A percentile compares a stretch with the other conserved stretches of the same genome.
Evolutionary conservation across 768 basidiomycete genomes (phyloP).

Genomic region (Hygrocybe punicea): DNA sequence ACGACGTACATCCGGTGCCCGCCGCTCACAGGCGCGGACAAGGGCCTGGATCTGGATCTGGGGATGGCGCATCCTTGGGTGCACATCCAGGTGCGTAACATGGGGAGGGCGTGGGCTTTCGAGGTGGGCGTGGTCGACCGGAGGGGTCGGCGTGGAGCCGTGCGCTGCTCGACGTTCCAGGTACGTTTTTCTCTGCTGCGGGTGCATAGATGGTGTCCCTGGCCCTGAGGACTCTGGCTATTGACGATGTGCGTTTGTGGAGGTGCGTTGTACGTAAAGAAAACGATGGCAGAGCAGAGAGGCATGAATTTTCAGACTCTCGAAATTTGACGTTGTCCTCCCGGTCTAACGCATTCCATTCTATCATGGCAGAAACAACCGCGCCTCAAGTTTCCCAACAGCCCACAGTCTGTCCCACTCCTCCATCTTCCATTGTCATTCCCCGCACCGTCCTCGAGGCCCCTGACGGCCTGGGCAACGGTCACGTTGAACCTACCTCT

Average conservation of each 20-base stretch:
- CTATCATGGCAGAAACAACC: constrained; percentile 50
- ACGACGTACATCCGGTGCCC: constrained; percentile 70
- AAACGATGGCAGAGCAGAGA: too few relatives aligned
- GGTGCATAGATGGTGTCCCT: constrained; percentile 1
- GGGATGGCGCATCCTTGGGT: constrained; percentile 71
- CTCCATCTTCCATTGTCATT: constrained; percentile 72
- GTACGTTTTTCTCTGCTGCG: constrained; percentile 36
- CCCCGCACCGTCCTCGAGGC: constrained; percentile 50
- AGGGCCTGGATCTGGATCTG: constrained; percentile 32
- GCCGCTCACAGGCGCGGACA: constrained; percentile 26
- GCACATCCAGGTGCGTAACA: constrained; percentile 67
- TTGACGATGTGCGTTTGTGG: constrained; percentile 1
- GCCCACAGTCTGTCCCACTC: constrained; percentile 44
- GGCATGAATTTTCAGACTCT: too few relatives aligned
- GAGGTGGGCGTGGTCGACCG: constrained; percentile 73
- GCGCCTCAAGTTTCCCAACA: constrained; percentile 40
- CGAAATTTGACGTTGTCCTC: too few relatives aligned
- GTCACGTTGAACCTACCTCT: constrained; percentile 58
- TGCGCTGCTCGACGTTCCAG: constrained; percentile 80
- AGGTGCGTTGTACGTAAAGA: too few relatives aligned
- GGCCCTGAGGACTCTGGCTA: constrained; percentile 7
- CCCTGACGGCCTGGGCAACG: constrained; percentile 69
- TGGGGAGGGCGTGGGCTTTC: constrained; percentile 68
- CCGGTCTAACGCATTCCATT: constrained; percentile 10
- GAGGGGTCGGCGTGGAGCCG: constrained; percentile 51